Conservation (phyloP, 2,329 filamentous ascomycete genomes). For the Plectosphaerella sp. region DNA sequence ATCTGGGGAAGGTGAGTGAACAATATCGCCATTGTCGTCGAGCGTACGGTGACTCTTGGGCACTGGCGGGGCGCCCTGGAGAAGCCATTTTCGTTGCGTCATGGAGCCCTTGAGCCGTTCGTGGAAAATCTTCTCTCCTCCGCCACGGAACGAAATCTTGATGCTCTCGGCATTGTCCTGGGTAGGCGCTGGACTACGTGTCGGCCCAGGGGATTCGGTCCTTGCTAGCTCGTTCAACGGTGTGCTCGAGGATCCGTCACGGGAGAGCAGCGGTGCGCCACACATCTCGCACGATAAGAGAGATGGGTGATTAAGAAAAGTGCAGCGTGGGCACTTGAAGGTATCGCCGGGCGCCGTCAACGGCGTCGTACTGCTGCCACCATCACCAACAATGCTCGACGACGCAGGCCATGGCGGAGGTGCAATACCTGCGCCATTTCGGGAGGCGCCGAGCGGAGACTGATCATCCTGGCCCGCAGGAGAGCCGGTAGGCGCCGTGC, state of each 20-base stretch:
- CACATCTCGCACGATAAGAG: slow-evolving; percentile 87
- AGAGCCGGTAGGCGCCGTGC: slow-evolving; percentile 17
- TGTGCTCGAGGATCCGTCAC: slow-evolving; percentile 33
- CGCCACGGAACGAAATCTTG: slow-evolving; percentile 86
- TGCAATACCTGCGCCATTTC: background rate
- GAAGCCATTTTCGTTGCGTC: slow-evolving; percentile 91
- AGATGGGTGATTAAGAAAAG: slow-evolving; percentile 89
- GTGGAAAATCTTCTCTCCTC: slow-evolving; percentile 85
- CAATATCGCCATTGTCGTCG: slow-evolving; percentile 30
- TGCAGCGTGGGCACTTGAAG: slow-evolving; percentile 79
- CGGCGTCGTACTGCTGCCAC: slow-evolving; percentile 13
- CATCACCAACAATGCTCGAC: slow-evolving; percentile 7
- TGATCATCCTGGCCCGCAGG: too few relatives aligned
- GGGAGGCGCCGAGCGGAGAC: too few relatives aligned
- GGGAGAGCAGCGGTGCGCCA: slow-evolving; percentile 66
- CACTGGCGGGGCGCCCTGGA: slow-evolving; percentile 83
- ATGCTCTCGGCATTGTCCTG: slow-evolving; percentile 66
- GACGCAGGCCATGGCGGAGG: slow-evolving; percentile 10
- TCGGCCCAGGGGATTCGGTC: slow-evolving; percentile 74
- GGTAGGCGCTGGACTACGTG: slow-evolving; percentile 40
- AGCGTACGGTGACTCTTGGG: slow-evolving; percentile 53
- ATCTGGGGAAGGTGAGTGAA: slow-evolving; percentile 13
- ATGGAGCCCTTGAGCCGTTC: slow-evolving; percentile 85
- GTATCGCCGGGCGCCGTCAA: slow-evolving; percentile 27
- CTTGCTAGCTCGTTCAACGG: slow-evolving; percentile 37